Conservation (phyloP, 2,329 filamentous ascomycete genomes). For the Spiromastix sp. region DNA sequence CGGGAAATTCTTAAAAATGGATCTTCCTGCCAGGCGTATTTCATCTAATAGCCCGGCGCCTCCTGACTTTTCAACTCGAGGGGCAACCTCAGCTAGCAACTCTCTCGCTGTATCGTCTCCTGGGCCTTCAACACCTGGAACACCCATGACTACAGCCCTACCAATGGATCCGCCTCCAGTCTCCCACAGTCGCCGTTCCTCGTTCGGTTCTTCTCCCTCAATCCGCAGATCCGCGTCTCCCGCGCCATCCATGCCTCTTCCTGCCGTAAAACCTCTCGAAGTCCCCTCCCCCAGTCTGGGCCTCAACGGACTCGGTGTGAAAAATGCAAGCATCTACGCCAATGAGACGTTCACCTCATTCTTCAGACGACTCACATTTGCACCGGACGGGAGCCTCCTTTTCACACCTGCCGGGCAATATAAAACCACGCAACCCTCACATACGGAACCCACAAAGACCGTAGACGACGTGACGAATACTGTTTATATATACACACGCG, state of each 20-base stretch:
- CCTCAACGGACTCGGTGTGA: conserved; percentile 55
- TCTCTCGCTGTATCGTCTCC: conserved; percentile 59
- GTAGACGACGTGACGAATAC: conserved; percentile 88
- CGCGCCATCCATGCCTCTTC: conserved; percentile 83
- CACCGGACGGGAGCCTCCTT: conserved; percentile 85
- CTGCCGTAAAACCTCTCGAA: conserved; percentile 89
- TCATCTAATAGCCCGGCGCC: conserved; percentile 89
- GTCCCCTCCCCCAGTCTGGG: conserved; percentile 67
- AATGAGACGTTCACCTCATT: conserved; percentile 97
- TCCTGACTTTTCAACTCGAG: conserved; percentile 52
- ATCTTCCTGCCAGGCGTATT: conserved; percentile 81
- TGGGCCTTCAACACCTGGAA: conserved; percentile 81
- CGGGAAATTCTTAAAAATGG: conserved; percentile 79
- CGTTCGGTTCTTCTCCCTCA: conserved; percentile 67
- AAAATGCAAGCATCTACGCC: conserved; percentile 83
- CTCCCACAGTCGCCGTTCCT: conserved; percentile 87
- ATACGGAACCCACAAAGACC: conserved; percentile 58
- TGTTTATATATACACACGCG: conserved; percentile 94
- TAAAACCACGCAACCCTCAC: conserved; percentile 62
- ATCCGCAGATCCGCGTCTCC: conserved; percentile 82
- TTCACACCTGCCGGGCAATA: conserved; percentile 94
- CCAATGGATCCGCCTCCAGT: conserved; percentile 96
- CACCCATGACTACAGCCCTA: conserved; percentile 75
- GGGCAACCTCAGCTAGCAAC: conserved; percentile 24
- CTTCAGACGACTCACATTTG: conserved; percentile 86